Evolutionary conservation across 805 yeast genomes (phyloP), one percentile per base, ranked within the genome.

Genomic region (Jamesozyma hellenica): DNA sequence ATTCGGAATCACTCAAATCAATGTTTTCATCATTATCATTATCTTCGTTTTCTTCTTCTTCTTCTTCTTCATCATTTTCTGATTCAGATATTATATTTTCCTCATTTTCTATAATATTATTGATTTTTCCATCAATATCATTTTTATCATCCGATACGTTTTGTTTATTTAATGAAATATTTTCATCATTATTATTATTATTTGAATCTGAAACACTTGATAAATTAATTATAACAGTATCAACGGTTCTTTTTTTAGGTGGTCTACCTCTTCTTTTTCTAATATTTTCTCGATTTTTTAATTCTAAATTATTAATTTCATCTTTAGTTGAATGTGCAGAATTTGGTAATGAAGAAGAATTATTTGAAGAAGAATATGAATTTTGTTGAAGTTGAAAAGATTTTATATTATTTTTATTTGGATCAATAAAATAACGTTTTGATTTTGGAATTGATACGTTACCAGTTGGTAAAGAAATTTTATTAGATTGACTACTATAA

Each of bases 191-290:
- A 11, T 27, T 27, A 27, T 27, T 21, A 21, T 21, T 21, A 8
- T 21, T 21, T 21, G 23, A 21, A 21, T 21, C 8, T 21, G 8
- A 6, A 21, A 21, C 23, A 21, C 8, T 21, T 21, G 23, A 21
- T 27, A 29, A 16, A 15, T 28, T 43, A 44, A 46, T 41, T 13
- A 55, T 45, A n/a, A 53, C 50, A 9, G 58, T 46, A 29, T 53
- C 60, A 2, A 53, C 56, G 4, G 55, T 53, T 46, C 54, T 53
- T 47, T 48, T 51, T 44, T 56, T 59, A 4, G 62, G 61, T 12
- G 64, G 64, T 38, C 64, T 51, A 28, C 64, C 64, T 38, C 64
- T 52, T 42, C 51, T 56, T 32, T 51, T 59, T 38, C 48, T 53
- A 6, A 44, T 38, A 7, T 21, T 21, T 21, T 21, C 23, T 21